These are phyloP conservation scores for Rhizoclosmatium globosum DNA, from an alignment of 192 early-diverging fungal species.

Conservation along the genomic window DNA sequence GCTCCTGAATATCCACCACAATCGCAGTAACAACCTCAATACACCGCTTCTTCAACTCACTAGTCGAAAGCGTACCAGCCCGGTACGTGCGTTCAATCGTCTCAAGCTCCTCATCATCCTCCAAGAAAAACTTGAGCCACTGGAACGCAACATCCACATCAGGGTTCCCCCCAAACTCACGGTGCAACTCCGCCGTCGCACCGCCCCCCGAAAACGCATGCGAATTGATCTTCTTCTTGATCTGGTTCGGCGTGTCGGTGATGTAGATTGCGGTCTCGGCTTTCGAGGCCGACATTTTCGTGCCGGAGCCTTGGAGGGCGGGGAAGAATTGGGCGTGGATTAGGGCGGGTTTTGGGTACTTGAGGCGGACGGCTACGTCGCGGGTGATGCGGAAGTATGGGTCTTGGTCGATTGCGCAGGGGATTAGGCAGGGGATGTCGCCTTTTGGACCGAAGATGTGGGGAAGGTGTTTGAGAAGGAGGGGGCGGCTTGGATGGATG, in stretches of 20 bases:
- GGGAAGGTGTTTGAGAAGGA: slow-evolving; percentile 94
- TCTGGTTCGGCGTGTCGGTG: slow-evolving; percentile 86
- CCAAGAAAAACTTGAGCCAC: slow-evolving; percentile 93
- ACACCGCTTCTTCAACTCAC: slow-evolving; percentile 90
- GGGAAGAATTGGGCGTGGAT: slow-evolving; percentile 97
- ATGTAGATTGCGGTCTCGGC: slow-evolving; percentile 92
- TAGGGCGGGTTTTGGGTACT: slow-evolving; percentile 94
- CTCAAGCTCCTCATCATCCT: slow-evolving; percentile 89
- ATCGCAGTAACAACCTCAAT: slow-evolving; percentile 83
- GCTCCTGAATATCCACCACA: slow-evolving; percentile 80
- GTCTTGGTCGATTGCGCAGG: slow-evolving; percentile 99
- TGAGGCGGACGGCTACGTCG: slow-evolving; percentile 89
- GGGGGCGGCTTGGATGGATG: slow-evolving; percentile 91
- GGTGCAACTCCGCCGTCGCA: slow-evolving; percentile 86
- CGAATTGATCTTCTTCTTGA: slow-evolving; percentile 98
- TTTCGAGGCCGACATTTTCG: slow-evolving; percentile 95
- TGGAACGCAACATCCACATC: slow-evolving; percentile 97
- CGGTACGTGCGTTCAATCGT: slow-evolving; percentile 76
- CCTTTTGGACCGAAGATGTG: slow-evolving; percentile 90
- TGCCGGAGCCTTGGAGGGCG: slow-evolving; percentile 85
- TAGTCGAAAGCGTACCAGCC: slow-evolving; percentile 84
- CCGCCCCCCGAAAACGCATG: slow-evolving; percentile 91
- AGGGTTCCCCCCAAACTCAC: slow-evolving; percentile 81
- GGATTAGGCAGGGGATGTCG: slow-evolving; percentile 96
- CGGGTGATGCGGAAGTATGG: slow-evolving; percentile 98